These are phyloP conservation scores for Citrullus amarus DNA, from an alignment of 306 rosid genomes.

Conservation along the genomic window DNA sequence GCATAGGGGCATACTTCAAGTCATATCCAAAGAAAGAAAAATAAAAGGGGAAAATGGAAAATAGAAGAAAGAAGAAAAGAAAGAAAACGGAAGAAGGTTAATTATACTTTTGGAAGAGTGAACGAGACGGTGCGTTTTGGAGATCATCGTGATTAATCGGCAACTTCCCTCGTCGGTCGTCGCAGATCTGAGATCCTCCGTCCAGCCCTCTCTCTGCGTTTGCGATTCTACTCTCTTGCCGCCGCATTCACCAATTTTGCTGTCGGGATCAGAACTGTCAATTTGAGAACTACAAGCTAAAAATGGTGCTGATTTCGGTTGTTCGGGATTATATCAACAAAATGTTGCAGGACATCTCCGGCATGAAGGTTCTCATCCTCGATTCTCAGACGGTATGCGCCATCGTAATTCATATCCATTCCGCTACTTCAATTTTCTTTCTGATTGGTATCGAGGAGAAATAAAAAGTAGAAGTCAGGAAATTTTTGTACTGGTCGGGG, in stretches of 20 bases:
- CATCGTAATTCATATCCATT: background rate
- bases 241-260: background rate
- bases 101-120: background rate
- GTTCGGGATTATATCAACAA: conserved; percentile 80
- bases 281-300: background rate
- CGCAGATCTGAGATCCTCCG: conserved; percentile 19
- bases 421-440: background rate
- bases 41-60: background rate
- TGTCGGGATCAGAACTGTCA: background rate
- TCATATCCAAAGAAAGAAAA: no score
- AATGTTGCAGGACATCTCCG: conserved; percentile 93
- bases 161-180: background rate
- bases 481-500: background rate
- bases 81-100: background rate
- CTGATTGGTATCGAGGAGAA: background rate
- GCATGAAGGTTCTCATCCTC: conserved; percentile 95
- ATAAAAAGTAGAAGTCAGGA: background rate
- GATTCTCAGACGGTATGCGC: conserved; percentile 84
- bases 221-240: background rate
- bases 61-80: background rate
- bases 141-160: background rate
- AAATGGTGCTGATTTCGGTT: conserved; percentile 58
- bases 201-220: background rate
- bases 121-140: background rate
- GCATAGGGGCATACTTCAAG: no score